phyloP scores from a whole-genome alignment of 2,329 filamentous ascomycete species.

The Plenodomus biglobosus region DNA sequence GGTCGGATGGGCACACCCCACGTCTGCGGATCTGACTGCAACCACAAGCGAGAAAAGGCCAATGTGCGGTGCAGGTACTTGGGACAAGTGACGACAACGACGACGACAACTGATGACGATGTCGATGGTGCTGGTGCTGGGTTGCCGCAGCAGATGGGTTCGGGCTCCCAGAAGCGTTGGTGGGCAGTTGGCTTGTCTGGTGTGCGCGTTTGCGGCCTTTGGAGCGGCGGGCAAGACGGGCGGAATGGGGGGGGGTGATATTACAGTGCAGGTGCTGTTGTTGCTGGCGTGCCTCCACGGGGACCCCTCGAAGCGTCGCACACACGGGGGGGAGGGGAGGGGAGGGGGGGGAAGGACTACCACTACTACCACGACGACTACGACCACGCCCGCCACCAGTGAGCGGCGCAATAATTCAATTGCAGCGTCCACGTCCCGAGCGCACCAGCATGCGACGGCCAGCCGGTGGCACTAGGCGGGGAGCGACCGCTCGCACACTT shows the following conservation, averaged over 20 bases:
- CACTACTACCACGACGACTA: too few species aligned
- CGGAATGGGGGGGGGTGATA: background rate
- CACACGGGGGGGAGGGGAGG: too few species aligned
- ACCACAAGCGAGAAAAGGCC: constrained; percentile 19
- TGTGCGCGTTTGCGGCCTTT: background rate
- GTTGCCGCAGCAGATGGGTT: constrained; percentile 4
- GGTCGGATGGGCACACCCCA: constrained; percentile 31
- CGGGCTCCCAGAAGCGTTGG: background rate
- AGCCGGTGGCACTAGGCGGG: constrained; percentile 27
- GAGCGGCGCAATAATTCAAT: constrained; percentile 28
- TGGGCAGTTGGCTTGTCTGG: background rate
- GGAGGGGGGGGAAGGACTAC: too few species aligned
- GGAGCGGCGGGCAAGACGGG: background rate
- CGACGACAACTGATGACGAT: too few species aligned
- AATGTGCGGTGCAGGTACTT: background rate
- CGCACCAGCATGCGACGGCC: constrained; percentile 25
- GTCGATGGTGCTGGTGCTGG: background rate
- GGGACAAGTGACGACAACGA: too few species aligned
- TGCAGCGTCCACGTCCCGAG: constrained; percentile 20
- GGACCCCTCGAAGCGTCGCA: constrained; percentile 9
- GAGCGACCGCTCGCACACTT: constrained; percentile 1
- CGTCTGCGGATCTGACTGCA: constrained; percentile 26
- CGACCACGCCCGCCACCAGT: too few species aligned
- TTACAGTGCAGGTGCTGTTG: background rate
- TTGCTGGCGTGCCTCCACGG: constrained; percentile 12